Evolutionary conservation across 306 rosid genomes (phyloP), one percentile per base, ranked within the genome.

Genomic region (Fragaria vesca): DNA sequence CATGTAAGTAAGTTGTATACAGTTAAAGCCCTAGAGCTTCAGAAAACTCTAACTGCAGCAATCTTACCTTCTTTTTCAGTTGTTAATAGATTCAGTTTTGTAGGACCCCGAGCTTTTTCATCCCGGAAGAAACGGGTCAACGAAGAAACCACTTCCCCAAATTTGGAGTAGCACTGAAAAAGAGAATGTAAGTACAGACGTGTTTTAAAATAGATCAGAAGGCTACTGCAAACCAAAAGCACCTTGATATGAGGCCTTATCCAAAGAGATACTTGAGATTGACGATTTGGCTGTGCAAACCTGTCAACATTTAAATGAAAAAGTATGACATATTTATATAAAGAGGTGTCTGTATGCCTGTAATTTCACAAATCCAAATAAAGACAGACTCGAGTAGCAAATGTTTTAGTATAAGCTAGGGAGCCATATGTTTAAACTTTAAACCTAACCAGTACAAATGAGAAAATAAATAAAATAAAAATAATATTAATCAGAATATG

Each of bases 241-340:
- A 94, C 98, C 97, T 90, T 92, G 81, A 94, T 73, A 86, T 94
- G 97, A 85, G 98, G 97, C 71, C 90, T 96, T 87, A 94, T 90
- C 98, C 98, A 94, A 21, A 83, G 87, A 20, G 98, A 94, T 69
- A 94, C 82, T 82, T 94, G 98, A 75, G 97, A 89, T 73, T 87
- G 94, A 11, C 97, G 97, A 81, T 86, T 81, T 65, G 89, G 83
- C n/a, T 92, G 91, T 30, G 92, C 52, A 90, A 94, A 92, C 88
- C 98, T 94, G 88, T 40, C 73, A 69, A 78, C 1, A 70, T 43
- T 51, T 52, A 69, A 78, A 51, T 21, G 69, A 78, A 65, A 26
- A 45, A 47, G 12, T 26, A 61, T 61, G 38, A 28, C 30, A 6
- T 26, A 69, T 47, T 66, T 32, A 28, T 65, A 55, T 42, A 81